These are phyloP conservation scores for Priceomyces medius DNA, from an alignment of 805 yeast species.

Conservation along the genomic window DNA sequence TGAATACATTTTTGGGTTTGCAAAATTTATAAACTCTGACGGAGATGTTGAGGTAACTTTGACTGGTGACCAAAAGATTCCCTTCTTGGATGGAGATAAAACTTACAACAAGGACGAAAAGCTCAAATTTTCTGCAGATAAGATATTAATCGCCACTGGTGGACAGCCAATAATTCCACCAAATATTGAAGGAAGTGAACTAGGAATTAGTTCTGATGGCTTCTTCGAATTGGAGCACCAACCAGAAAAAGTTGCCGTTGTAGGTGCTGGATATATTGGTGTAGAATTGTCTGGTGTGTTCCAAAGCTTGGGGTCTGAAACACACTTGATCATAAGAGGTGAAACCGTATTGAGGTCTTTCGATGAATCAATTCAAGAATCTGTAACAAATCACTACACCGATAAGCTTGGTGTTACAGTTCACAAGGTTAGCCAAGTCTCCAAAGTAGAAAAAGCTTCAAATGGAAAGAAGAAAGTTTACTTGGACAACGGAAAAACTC, in stretches of 20 bases:
- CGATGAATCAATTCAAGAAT: conserved; percentile 75
- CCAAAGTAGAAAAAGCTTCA: conserved; percentile 31
- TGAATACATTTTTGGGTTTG: conserved; percentile 83
- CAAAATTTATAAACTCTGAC: conserved; percentile 59
- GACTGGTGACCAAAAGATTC: conserved; percentile 39
- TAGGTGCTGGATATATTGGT: conserved; percentile 98
- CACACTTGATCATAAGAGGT: conserved; percentile 86
- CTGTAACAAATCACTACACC: conserved; percentile 77
- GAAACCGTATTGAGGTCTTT: conserved; percentile 86
- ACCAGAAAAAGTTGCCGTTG: conserved; percentile 90
- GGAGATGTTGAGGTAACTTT: conserved; percentile 76
- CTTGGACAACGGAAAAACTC: conserved; percentile 35
- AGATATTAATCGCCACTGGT: conserved; percentile 88
- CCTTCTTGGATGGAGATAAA: conserved; percentile 31
- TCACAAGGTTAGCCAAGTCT: conserved; percentile 59
- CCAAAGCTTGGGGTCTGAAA: conserved; percentile 80
- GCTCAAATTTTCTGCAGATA: conserved; percentile 70
- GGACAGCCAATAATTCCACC: conserved; percentile 77
- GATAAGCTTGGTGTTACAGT: conserved; percentile 75
- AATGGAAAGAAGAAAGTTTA: conserved; percentile 37
- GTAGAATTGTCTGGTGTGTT: conserved; percentile 95
- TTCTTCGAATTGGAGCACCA: conserved; percentile 78
- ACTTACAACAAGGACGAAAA: conserved; percentile 49
- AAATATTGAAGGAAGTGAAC: conserved; percentile 73
- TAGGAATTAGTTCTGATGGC: conserved; percentile 86